These are phyloP conservation scores for Umbellularia californica DNA, from an alignment of 164 flowering plant species.

Conservation along the genomic window DNA sequence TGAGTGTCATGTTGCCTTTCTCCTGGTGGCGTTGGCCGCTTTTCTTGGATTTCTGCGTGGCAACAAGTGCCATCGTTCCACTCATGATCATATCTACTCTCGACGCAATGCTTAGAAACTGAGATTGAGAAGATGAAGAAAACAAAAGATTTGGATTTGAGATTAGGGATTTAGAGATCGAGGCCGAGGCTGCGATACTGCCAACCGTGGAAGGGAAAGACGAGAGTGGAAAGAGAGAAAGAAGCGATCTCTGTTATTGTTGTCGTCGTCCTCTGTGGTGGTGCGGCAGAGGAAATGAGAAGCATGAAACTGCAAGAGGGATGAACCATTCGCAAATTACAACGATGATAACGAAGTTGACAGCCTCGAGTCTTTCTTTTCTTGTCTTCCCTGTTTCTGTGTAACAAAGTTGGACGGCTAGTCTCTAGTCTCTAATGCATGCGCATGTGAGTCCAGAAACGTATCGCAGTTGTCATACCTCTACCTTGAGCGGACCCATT, in stretches of 20 bases:
- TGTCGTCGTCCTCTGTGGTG: too few species aligned
- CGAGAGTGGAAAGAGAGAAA: constrained; percentile 21
- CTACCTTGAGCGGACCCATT: accelerated
- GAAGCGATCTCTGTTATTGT: background rate
- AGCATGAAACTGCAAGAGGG: too few species aligned
- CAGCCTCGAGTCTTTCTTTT: too few species aligned
- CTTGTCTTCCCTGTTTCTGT: too few species aligned
- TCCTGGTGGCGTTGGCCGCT: constrained; percentile 7
- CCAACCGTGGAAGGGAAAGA: constrained; percentile 72
- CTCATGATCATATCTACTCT: background rate
- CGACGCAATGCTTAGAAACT: background rate
- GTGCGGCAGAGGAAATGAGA: too few species aligned
- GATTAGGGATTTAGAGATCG: constrained; percentile 50
- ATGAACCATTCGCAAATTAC: too few species aligned
- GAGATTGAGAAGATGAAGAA: background rate
- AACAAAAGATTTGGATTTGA: background rate
- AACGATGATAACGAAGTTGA: too few species aligned
- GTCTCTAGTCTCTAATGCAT: too few species aligned
- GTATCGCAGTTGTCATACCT: too few species aligned
- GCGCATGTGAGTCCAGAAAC: too few species aligned
- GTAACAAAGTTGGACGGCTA: too few species aligned
- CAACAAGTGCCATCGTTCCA: background rate
- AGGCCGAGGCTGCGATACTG: constrained; percentile 91
- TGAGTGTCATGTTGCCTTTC: constrained; percentile 32
- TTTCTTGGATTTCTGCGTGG: constrained; percentile 34